Evolutionary conservation across 768 basidiomycete species (phyloP), one percentile per base, ranked within the genome.

Genomic region (Phaeotremella fagi): DNA sequence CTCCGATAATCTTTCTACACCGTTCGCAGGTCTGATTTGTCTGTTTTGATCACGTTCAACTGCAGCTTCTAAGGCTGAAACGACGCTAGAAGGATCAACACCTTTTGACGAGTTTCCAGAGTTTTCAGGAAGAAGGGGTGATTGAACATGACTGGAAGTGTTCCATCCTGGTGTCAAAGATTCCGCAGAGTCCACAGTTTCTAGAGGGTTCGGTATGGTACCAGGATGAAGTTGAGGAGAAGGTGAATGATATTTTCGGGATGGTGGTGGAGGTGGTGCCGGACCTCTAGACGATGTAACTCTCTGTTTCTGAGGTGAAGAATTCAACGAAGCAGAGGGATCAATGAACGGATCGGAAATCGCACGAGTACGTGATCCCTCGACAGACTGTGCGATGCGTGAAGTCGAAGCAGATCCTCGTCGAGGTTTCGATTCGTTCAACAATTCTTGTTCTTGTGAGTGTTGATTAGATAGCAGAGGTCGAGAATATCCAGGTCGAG

Each of bases 341-440:
- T 69, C 67, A 36, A 55, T 56, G 44, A 65, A 69, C 12, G 64
- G 67, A 54, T 69, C 67, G 3, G 66, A 64, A 3, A 50, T 52
- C 12, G 66, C 56, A 49, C 66, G 33, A 1, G 57, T 52, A 1
- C 61, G 48, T 46, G 36, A 24, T 25, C 14, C 29, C 26, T 28
- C 20, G 48, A 26, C 7, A 43, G 38, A 20, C 33, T 35, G 33
- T 35, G 9, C 11, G 33, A n/a, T 9, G 12, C 12, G 6, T 41
- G 38, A 14, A 6, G 38, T 12, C 18, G 7, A 9, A 11, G 20
- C 38, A 22, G 12, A 6, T 12, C 9, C 12, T 20, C 38, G 38
- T 18, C 22, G 38, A 41, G 38, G 38, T 6, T 41, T 20, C 18
- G 38, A 41, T 7, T 41, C 38, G 9, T 11, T 20, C 20, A 41